Base-by-base conservation (phyloP, 257 asterid genomes). In the Przewalskia tangutica region DNA sequence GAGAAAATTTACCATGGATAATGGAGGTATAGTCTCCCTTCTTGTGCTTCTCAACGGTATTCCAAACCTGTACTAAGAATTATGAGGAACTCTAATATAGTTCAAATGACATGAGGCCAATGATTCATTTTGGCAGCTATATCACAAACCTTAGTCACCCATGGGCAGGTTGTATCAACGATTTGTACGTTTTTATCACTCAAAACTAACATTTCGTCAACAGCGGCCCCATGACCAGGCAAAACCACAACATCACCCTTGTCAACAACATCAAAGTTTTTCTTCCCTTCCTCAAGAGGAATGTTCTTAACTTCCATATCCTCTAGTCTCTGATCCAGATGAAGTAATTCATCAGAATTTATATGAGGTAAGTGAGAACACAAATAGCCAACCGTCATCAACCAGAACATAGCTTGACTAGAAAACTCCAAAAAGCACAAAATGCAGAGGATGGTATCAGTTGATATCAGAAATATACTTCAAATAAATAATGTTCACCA, bases 91-190 rank as follows among this genome's bases (percentile, higher is more conserved):
- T 2, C 16, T 51, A 50, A 14, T 11, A 81, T 81, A 56, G 64
- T 79, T 18, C 38, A 0, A 38, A 42, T 16, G 60, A 79, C 51
- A 58, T 12, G 54, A 60, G 71, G 51, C 82, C 54, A 38, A 18
- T 14, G 0, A 18, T 79, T 16, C 56, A 81, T 81, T 48, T 63
- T 32, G 14, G 83, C 12, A 64, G 34, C 55, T 32, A 0, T 27
- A 81, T 32, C 58, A 44, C 79, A 53, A 89, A 96, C 98, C 98
- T 96, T 94, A 36, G 96, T 89, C 78, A 94, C 99, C 99, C 99
- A 96, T 18, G 98, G 99, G 92, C 98, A 96, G 83, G 99, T 96
- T 71, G 99, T 94, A 88, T 96, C 99, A 77, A 96, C 95, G 84
- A 96, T 93, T 86, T 96, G 98, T 70, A 94, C 98, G 77, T 92